phyloP scores from a whole-genome alignment of 805 yeast species.

The Teunomyces kruisii region DNA sequence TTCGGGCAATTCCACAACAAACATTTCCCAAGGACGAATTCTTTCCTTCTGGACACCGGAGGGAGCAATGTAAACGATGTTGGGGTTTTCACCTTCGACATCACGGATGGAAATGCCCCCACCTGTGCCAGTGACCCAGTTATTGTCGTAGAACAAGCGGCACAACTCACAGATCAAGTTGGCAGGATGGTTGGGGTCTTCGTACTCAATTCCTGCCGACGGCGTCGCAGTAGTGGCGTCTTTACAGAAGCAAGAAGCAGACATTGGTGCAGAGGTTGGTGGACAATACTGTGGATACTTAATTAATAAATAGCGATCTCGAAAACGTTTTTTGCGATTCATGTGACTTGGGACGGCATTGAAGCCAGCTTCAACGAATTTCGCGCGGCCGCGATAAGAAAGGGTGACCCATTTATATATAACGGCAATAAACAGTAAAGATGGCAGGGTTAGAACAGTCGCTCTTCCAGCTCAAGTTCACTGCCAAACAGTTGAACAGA shows the following conservation, averaged over 20 bases:
- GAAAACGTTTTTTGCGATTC: neutral
- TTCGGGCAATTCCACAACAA: constrained; percentile 62
- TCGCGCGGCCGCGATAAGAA: neutral
- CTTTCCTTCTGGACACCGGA: constrained; percentile 96
- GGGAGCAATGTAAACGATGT: constrained; percentile 76
- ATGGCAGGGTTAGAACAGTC: constrained; percentile 33
- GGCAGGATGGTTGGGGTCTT: constrained; percentile 74
- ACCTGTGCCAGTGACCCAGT: constrained; percentile 96
- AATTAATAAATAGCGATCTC: too few relatives aligned
- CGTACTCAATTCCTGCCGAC: constrained; percentile 18
- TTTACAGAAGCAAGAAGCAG: constrained; percentile 1
- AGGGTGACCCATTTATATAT: neutral
- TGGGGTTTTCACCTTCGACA: constrained; percentile 39
- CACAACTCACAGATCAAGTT: constrained; percentile 82
- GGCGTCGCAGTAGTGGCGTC: neutral
- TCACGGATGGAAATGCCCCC: constrained; percentile 85
- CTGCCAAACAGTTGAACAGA: constrained; percentile 87
- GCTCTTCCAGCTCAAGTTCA: constrained; percentile 51
- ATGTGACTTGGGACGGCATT: neutral
- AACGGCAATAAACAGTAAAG: neutral
- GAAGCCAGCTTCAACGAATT: neutral
- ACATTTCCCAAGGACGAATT: constrained; percentile 78
- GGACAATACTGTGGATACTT: too few relatives aligned
- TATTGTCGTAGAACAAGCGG: constrained; percentile 68
- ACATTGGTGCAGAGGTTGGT: neutral